A percentile compares a stretch with the other conserved stretches of the same genome.
Evolutionary conservation across 139 green algal species (phyloP).

Genomic region (Chlamydomonas incerta): DNA sequence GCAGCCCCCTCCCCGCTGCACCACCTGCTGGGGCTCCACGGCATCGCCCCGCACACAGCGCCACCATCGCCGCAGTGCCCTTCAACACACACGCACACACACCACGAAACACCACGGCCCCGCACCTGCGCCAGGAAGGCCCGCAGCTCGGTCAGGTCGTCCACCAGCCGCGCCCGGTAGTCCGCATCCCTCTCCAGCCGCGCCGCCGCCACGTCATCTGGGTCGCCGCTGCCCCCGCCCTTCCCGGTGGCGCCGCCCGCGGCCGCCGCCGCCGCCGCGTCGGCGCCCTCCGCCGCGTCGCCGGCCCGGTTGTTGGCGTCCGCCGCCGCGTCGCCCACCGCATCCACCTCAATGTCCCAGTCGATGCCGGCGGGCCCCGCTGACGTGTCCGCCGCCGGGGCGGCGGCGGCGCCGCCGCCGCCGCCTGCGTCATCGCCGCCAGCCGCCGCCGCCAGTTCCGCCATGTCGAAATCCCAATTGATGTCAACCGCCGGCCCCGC

Average conservation of each 20-base stretch:
- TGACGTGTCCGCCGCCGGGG: neutral
- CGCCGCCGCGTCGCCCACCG: neutral
- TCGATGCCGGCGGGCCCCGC: slow-evolving; percentile 26
- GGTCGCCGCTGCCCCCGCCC: neutral
- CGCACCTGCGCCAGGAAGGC: slow-evolving; percentile 63
- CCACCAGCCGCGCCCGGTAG: slow-evolving; percentile 53
- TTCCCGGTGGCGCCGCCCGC: neutral
- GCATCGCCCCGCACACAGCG: neutral
- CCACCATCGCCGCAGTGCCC: too few relatives aligned
- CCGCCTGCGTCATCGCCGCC: neutral
- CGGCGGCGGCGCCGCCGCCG: slow-evolving; percentile 7
- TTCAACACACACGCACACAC: neutral
- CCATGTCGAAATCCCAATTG: slow-evolving; percentile 78
- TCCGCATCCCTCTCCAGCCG: slow-evolving; percentile 49
- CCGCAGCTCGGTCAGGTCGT: slow-evolving; percentile 72
- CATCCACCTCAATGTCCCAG: slow-evolving; percentile 53
- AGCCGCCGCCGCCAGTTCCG: slow-evolving; percentile 44
- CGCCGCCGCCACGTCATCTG: slow-evolving; percentile 42
- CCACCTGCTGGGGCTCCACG: too few relatives aligned
- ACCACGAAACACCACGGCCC: too few relatives aligned
- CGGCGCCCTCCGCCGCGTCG: neutral
- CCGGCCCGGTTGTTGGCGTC: slow-evolving; percentile 22
- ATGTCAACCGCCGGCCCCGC: slow-evolving; percentile 46
- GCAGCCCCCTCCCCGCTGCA: too few relatives aligned
- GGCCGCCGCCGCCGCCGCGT: neutral